Base-by-base conservation (phyloP, 345 rosid genomes). In the Eucalyptus guilfoylei region DNA sequence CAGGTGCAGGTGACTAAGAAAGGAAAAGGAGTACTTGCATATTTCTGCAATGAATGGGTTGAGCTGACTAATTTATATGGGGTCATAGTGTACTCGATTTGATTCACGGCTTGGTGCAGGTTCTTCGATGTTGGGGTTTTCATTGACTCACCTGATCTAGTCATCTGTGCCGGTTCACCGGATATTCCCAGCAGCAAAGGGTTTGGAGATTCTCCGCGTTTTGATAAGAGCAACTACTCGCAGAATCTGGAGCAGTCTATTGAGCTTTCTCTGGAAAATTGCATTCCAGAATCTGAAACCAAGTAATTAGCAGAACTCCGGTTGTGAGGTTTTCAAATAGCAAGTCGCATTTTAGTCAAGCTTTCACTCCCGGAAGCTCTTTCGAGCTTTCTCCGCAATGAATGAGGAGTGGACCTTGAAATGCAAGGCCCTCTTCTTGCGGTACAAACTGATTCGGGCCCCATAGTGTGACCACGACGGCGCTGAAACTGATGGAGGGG, bases 181-280 rank as follows among this genome's bases (percentile, higher is more conserved):
- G 97, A 96, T 90, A 69, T 95, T n/a, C 93, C 94, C 2, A 86
- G 91, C 50, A 87, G 91, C 55, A 90, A 90, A 14, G 72, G 89
- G 52, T 91, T 86, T 42, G 93, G 88, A 86, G 93, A 91, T 89
- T 94, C 97, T 23, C 94, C 96, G 14, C 89, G 93, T 24, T 45
- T 85, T 86, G 76, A 69, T n/a, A 83, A 91, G 83, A 90, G 85
- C 55, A 89, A 45, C 21, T 91, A 90, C 55, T 76, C 81, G 45
- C 80, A 80, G 88, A 88, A 88, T 48, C 67, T n/a, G 14, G 91
- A 83, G 88, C 85, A 85, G 85, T 94, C 94, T 5, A 87, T 93
- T 88, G 97, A 97, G 92, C 94, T 98, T 87, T 98, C 99, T 88
- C 91, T 98, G 62, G 97, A 96, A 90, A 93, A 95, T 87, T 98